Evolutionary conservation across 2,329 filamentous ascomycete genomes (phyloP), one percentile per base, ranked within the genome.

Genomic region (Verticillium nubilum): DNA sequence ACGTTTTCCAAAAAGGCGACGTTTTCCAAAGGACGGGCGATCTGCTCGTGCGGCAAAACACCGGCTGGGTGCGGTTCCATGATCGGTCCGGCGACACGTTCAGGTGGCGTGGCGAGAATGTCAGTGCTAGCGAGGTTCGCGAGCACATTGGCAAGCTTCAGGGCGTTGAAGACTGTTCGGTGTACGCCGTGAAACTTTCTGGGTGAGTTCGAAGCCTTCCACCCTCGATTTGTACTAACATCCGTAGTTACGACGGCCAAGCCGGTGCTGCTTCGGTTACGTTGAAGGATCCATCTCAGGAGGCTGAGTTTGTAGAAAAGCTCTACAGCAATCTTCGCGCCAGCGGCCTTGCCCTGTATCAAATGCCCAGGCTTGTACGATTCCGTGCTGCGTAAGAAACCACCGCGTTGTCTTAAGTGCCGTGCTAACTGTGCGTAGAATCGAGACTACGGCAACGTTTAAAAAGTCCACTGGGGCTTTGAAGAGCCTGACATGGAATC

Each of bases 71-170:
- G 82, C 90, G 80, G 72, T 92, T 91, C 70, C 72, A 87, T 42
- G 88, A 92, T 58, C 61, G 66, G 50, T 60, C 42, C 54, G 58
- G 56, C 31, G 89, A 91, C 69, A 91, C 89, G 0, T 91, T 87
- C 73, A 80, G 88, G 35, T 91, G 88, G 88, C 90, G 90, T 70
- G 83, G 83, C 58, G 86, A 88, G 72, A 88, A 88, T 65, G 84
- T 88, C 52, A 85, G 82, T 17, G 88, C 86, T 52, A 76, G 85
- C 12, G 88, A 91, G 72, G 88, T 91, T n/a, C 54, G 54, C 2
- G 54, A 56, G 54, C 54, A 56, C 12, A 56, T 56, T 37, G 31
- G 31, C n/a, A 56, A 56, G 54, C 28, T 56, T 28, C 31, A 56
- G 13, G 19, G 19, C 23, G 54, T 56, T 5, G 31, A 56, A 10